phyloP scores from a whole-genome alignment of 1,284 basidiomycete species.

The Moniliophthora roreri region DNA sequence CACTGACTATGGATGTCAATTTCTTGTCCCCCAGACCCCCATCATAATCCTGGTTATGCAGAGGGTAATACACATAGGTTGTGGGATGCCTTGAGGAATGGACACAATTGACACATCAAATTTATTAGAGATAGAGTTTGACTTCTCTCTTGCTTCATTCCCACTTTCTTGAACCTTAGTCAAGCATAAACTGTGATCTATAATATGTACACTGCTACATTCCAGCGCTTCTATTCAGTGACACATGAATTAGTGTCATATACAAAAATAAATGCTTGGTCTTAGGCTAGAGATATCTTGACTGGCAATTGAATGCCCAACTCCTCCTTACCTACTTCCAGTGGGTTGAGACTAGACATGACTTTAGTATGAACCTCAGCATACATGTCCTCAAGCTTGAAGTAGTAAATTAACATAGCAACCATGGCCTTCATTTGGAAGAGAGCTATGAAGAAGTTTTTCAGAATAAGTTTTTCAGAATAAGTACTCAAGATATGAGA shows the following conservation, averaged over 20 bases:
- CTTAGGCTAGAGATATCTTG: not conserved
- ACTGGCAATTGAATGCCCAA: not conserved
- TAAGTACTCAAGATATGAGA: no score
- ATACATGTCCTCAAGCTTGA: not conserved
- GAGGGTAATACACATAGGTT: constrained; percentile 57
- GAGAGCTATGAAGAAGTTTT: not conserved
- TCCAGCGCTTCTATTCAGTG: no score
- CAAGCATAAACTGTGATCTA: no score
- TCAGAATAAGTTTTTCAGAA: no score
- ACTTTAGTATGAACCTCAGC: constrained; percentile 1
- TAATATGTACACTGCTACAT: no score
- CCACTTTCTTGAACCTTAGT: no score
- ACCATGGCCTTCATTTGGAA: constrained; percentile 4
- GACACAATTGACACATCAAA: constrained; percentile 39
- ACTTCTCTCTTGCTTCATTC: no score
- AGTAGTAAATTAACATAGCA: constrained; percentile 1
- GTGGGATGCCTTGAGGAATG: constrained; percentile 41
- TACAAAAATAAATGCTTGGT: no score
- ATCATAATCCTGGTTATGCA: constrained; percentile 59
- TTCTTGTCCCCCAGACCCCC: constrained; percentile 45
- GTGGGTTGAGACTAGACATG: not conserved
- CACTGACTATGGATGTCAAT: constrained; percentile 63
- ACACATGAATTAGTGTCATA: no score
- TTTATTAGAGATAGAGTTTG: constrained; percentile 13
- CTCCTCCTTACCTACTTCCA: constrained; percentile 1